phyloP scores from a whole-genome alignment of 176 grass and related monocot genomes.

The Zoysia japonica region DNA sequence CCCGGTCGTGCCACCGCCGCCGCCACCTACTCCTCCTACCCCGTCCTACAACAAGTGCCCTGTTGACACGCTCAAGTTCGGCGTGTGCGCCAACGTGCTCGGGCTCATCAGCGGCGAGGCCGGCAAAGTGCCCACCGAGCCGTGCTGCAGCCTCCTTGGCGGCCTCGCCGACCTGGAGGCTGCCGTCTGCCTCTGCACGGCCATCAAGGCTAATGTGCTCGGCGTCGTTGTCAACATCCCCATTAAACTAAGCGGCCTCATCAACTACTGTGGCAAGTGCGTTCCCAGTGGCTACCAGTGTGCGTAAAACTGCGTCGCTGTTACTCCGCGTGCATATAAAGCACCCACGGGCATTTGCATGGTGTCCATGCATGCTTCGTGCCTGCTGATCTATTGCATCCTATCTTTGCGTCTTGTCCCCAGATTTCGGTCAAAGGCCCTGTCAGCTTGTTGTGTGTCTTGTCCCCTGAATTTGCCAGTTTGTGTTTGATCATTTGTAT shows the following conservation, averaged over 20 bases:
- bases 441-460: neutral
- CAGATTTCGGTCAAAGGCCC: neutral
- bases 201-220: constrained; percentile 64
- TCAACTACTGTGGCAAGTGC: constrained; percentile 78
- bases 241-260: constrained; percentile 57
- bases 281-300: constrained; percentile 52
- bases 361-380: neutral
- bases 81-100: constrained; percentile 58
- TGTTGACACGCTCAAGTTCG: constrained; percentile 62
- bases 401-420: neutral
- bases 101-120: constrained; percentile 41
- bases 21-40: constrained; percentile 25
- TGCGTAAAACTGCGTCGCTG: neutral
- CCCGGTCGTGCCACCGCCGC: constrained; percentile 23
- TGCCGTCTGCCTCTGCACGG: constrained; percentile 71
- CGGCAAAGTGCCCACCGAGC: constrained; percentile 53
- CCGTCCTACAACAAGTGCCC: constrained; percentile 46
- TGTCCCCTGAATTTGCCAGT: neutral
- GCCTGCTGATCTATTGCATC: neutral
- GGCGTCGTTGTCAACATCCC: constrained; percentile 55
- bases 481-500: constrained; percentile 17
- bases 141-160: constrained; percentile 62
- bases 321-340: neutral
- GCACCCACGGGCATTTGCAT: constrained; percentile 11
- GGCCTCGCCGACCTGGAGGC: constrained; percentile 62